Evolutionary conservation across 305 asterid genomes (phyloP).

Genomic region (Caryopteris hybrid): DNA sequence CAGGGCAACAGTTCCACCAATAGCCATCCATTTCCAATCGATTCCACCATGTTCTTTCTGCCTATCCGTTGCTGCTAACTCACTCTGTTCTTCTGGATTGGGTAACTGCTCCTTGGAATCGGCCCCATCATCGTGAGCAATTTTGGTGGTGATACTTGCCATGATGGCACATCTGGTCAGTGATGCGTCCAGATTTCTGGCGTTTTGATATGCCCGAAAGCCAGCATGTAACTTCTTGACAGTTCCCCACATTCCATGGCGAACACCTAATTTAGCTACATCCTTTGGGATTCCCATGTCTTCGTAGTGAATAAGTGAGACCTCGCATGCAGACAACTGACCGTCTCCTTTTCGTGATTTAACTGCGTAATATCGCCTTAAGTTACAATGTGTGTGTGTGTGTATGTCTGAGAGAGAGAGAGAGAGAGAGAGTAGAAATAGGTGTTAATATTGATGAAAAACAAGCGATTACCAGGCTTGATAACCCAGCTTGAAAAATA

Average conservation of each 20-base stretch:
- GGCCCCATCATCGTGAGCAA: constrained; percentile 16
- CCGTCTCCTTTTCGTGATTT: constrained; percentile 78
- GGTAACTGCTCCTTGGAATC: constrained; percentile 25
- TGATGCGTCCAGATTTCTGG: constrained; percentile 50
- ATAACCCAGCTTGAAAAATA: constrained; percentile 95
- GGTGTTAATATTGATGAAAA: neutral
- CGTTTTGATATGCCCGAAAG: constrained; percentile 67
- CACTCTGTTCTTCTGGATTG: constrained; percentile 30
- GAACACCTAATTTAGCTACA: constrained; percentile 88
- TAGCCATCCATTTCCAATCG: constrained; percentile 76
- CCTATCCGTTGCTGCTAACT: constrained; percentile 17
- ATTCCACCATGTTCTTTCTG: constrained; percentile 36
- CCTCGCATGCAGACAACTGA: constrained; percentile 78
- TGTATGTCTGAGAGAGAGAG: no score
- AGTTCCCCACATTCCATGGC: constrained; percentile 98
- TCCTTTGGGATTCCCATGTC: constrained; percentile 98
- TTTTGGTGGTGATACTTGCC: constrained; percentile 51
- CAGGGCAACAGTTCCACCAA: constrained; percentile 71
- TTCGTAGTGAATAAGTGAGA: constrained; percentile 71
- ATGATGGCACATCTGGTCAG: constrained; percentile 52
- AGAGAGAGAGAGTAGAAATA: neutral
- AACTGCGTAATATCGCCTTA: constrained; percentile 30
- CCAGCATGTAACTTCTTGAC: constrained; percentile 85
- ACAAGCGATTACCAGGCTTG: constrained; percentile 56
- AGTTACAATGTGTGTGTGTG: neutral